Conservation (phyloP, 129 eudicot species). For the Escallonia rubra region DNA sequence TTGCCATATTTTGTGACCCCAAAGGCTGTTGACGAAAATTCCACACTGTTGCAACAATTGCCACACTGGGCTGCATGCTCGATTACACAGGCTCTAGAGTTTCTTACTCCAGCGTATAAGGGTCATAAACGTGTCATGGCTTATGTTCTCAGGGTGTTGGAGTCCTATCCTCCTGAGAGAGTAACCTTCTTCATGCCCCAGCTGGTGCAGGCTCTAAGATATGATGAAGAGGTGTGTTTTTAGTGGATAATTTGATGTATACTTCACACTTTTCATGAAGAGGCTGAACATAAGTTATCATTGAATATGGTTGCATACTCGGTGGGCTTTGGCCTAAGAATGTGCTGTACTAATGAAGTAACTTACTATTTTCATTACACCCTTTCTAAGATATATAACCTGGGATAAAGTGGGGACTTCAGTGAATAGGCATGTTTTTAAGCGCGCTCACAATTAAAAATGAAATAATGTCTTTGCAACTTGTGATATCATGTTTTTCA, state of each 20-base stretch:
- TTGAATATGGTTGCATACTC: too few relatives aligned
- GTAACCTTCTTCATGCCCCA: constrained; percentile 99
- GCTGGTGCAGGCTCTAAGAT: constrained; percentile 86
- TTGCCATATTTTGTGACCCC: constrained; percentile 92
- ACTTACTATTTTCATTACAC: too few relatives aligned
- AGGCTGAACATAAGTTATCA: too few relatives aligned
- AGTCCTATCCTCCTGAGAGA: constrained; percentile 88
- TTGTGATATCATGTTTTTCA: too few relatives aligned
- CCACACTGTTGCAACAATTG: constrained; percentile 82
- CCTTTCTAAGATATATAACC: too few relatives aligned
- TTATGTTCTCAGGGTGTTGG: constrained; percentile 93
- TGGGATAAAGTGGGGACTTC: too few relatives aligned
- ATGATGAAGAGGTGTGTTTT: constrained; percentile 73
- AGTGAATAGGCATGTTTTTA: too few relatives aligned
- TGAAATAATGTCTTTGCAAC: too few relatives aligned
- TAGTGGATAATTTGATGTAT: background rate
- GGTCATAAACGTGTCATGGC: constrained; percentile 99
- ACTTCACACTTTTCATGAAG: background rate
- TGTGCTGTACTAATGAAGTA: too few relatives aligned
- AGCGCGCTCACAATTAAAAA: too few relatives aligned
- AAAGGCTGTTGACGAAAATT: constrained; percentile 88
- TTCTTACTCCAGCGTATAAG: constrained; percentile 91
- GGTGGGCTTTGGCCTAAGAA: too few relatives aligned
- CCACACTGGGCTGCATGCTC: constrained; percentile 99
- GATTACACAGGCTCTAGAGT: constrained; percentile 91